Evolutionary conservation across 768 basidiomycete species (phyloP), one percentile per base, ranked within the genome.

Genomic region (Boletus eberwhitei): DNA sequence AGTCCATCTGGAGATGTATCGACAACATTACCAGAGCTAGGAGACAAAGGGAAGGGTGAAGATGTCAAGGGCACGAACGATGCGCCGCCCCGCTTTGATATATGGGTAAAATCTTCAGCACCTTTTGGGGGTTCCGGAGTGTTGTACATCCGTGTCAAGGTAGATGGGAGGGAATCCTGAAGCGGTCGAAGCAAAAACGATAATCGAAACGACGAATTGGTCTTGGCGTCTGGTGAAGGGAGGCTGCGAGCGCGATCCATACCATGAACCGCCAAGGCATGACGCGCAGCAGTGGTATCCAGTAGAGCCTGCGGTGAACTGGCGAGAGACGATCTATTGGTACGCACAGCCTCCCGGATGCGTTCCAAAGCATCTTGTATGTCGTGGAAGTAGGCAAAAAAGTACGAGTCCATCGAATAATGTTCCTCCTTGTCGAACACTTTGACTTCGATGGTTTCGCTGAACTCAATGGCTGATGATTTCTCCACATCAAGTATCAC

Each of bases 391-490:
- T 97, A 98, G 14, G 95, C 93, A 65, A 96, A 96, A 72, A 96
- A 97, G 66, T 93, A 93, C 3, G 90, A 92, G 67, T 93, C 90
- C 34, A 90, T 71, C 1, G 86, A 83, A 64, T 86, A 87, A 58
- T 85, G 83, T 55, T 90, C 90, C 45, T 75, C 74, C 60, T 86
- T 87, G 71, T 95, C 91, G 50, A 90, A 77, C 13, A 94, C 92
- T 72, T 93, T 93, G 59, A 98, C 81, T 74, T 98, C 94, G 55
- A 99, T 88, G 0, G 94, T 95, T 69, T 97, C 94, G 58, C 92
- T 94, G 65, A 98, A 98, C 66, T 98, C 96, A 77, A 98, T 87
- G 2, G 90, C 89, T 1, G 85, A 80, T 8, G 90, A 90, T 65
- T 84, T 85, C 56, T 96, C 94, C 29, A 98, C 87, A 60, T 97